Base-by-base conservation (phyloP, 2,329 filamentous ascomycete species). In the Neonectria hederae region DNA sequence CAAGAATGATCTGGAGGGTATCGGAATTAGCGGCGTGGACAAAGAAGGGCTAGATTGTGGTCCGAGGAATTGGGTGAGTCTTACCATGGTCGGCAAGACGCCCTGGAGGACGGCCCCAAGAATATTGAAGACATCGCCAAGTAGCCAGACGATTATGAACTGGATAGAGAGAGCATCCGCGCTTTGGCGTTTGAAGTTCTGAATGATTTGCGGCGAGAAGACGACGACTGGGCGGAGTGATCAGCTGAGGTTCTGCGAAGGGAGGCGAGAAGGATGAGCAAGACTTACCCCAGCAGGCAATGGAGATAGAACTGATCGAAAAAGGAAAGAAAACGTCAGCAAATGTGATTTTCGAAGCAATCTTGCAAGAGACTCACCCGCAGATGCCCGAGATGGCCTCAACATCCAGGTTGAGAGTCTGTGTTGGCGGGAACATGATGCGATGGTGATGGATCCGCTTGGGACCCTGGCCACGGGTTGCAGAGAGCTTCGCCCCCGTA, bases 81-180 rank as follows among this genome's bases (percentile, higher is more conserved):
- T 65, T 76, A 90, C 87, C 94, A 98, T 97, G 0, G 95, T 99
- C 1, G 96, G 94, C 58, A 98, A 80, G 7, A 99, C 95, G 59
- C 92, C 92, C 78, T 98, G 95, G 11, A 97, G 79, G 17, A 97
- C 89, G 19, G 94, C 92, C n/a, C 95, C 95, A 3, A 97, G 84
- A 67, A 97, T 97, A 77, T 98, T 98, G 84, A 97, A 97, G 69
- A 97, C 90, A 89, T 99, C 96, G 56, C 96, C 96, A 1, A 90
- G 85, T 2, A 97, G 86, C 96, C 96, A 99, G 74, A 97, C 88
- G 65, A 97, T 90, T 75, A 98, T 89, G 82, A 98, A 99, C 60
- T 95, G 90, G 14, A 97, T 87, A 0, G 93, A 97, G 1, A 98
- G 85, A 2, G 94, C 95, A 76, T 97, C 93, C 62, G 94, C 93